These are phyloP conservation scores for Ganoderma meredithae DNA, from an alignment of 1,284 basidiomycete genomes.

Conservation along the genomic window DNA sequence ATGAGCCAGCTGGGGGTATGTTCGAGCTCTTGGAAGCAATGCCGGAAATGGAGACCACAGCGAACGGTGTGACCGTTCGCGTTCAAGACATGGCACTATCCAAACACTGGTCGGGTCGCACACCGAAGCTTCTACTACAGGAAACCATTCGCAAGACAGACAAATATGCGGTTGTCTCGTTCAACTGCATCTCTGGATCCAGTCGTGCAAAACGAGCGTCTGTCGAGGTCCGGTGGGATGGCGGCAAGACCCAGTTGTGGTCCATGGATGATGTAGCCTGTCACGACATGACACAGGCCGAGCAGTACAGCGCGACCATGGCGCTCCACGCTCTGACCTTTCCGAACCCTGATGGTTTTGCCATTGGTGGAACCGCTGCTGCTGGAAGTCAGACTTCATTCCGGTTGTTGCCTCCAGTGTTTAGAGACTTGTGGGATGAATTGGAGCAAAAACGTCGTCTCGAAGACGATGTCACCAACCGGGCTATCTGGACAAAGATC, in stretches of 20 bases:
- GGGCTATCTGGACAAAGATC: slow-evolving; percentile 76
- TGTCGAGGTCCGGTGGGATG: slow-evolving; percentile 78
- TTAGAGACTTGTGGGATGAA: slow-evolving; percentile 94
- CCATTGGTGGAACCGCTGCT: slow-evolving; percentile 51
- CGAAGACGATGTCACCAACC: slow-evolving; percentile 71
- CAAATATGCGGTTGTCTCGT: slow-evolving; percentile 78
- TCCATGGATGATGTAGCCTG: slow-evolving; percentile 90
- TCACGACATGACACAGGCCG: slow-evolving; percentile 79
- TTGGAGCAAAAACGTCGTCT: slow-evolving; percentile 73
- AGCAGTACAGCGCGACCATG: slow-evolving; percentile 90
- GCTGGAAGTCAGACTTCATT: slow-evolving; percentile 64
- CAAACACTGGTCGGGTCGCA: slow-evolving; percentile 81
- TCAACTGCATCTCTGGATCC: slow-evolving; percentile 66
- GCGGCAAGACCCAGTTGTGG: slow-evolving; percentile 72
- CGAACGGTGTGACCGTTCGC: slow-evolving; percentile 62
- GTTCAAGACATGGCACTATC: slow-evolving; percentile 83
- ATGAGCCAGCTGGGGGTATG: slow-evolving; percentile 69
- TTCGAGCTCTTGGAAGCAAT: slow-evolving; percentile 83
- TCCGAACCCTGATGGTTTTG: slow-evolving; percentile 68
- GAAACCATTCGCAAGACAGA: slow-evolving; percentile 76
- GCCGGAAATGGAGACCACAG: slow-evolving; percentile 57
- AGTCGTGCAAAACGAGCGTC: slow-evolving; percentile 78
- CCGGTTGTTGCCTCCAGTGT: slow-evolving; percentile 80
- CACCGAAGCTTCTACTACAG: slow-evolving; percentile 73
- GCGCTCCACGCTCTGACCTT: slow-evolving; percentile 84